Evolutionary conservation across 1,284 basidiomycete genomes (phyloP).

Genomic region (Cutaneotrichosporon cutaneum): DNA sequence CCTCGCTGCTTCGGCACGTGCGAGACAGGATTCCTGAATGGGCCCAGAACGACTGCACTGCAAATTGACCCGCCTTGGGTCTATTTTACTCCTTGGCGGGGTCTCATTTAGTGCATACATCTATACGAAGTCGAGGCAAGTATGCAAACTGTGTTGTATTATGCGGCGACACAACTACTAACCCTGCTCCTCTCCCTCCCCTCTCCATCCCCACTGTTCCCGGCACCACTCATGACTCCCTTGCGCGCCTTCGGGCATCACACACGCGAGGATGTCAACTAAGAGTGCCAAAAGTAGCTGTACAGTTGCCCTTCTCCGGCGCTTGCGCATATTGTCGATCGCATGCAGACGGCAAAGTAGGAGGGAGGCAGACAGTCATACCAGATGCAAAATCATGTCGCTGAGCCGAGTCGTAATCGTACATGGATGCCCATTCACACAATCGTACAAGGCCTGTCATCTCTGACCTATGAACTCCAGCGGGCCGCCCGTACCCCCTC

Average conservation of each 20-base stretch:
- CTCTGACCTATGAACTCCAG: slow-evolving; percentile 5
- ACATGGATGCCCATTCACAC: background rate
- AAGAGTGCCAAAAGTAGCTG: slow-evolving; percentile 17
- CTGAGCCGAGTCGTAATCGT: background rate
- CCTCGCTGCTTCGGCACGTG: slow-evolving; percentile 31
- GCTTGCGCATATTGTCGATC: slow-evolving; percentile 6
- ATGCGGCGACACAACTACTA: background rate
- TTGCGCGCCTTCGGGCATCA: slow-evolving; percentile 1
- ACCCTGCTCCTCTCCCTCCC: slow-evolving; percentile 29
- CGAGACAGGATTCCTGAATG: slow-evolving; percentile 48
- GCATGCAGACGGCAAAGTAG: background rate
- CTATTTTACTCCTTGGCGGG: slow-evolving; percentile 24
- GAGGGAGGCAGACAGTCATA: slow-evolving; percentile 3
- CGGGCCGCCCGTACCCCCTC: background rate
- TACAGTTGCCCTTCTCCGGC: background rate
- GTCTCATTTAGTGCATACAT: slow-evolving; percentile 31
- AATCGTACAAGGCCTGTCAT: slow-evolving; percentile 5
- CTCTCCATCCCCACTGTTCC: slow-evolving; percentile 29
- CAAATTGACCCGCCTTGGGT: slow-evolving; percentile 29
- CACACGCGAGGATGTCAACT: slow-evolving; percentile 23
- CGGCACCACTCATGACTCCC: slow-evolving; percentile 31
- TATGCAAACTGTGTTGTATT: slow-evolving; percentile 7
- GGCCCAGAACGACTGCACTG: slow-evolving; percentile 39
- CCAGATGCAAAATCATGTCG: background rate
- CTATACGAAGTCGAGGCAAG: background rate